Evolutionary conservation across 2,329 filamentous ascomycete species (phyloP), one percentile per base, ranked within the genome.

Genomic region (Cordyceps javanica): DNA sequence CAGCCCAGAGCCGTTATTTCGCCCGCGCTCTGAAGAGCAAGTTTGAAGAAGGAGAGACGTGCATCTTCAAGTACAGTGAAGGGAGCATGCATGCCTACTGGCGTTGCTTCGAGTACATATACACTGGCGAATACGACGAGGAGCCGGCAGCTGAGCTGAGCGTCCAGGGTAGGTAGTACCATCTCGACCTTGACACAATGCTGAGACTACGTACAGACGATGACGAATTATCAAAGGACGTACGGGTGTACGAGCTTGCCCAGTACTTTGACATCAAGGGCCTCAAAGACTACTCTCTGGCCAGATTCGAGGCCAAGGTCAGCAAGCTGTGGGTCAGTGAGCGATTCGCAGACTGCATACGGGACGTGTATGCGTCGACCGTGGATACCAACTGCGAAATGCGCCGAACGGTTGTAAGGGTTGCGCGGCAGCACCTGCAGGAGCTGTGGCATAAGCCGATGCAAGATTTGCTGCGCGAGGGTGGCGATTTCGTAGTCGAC

Each of bases 31-130:
- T 52, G 1, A 4, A 16, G 21, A 3, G 36, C n/a, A 23, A 32
- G 5, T 23, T 52, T 7, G 11, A 14, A 5, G 25, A 52, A 6
- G 36, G 16, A 3, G 2, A 21, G 10, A 42, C 36, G 1, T 10
- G 36, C 13, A 16, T 16, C 13, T 58, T 60, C 8, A 14, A 46
- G 10, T 60, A 34, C 25, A 36, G 13, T 3, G 39, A 57, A 2
- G 59, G 51, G 14, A 58, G 55, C 44, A 54, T 60, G 55, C 58
- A 60, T 16, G 60, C 58, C 3, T 39, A 61, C 42, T 61, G 58
- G 58, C 54, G 59, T 14, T 26, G 45, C 9, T 54, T 61, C 21
- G 16, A 53, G 41, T 61, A 59, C 46, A 59, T 60, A 4, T 61
- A 61, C n/a, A 60, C 59, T 1, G 59, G 59, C 14, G 13, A 41